Base-by-base conservation (phyloP, 352 stramenopile genomes). In the Pythium volutum region DNA sequence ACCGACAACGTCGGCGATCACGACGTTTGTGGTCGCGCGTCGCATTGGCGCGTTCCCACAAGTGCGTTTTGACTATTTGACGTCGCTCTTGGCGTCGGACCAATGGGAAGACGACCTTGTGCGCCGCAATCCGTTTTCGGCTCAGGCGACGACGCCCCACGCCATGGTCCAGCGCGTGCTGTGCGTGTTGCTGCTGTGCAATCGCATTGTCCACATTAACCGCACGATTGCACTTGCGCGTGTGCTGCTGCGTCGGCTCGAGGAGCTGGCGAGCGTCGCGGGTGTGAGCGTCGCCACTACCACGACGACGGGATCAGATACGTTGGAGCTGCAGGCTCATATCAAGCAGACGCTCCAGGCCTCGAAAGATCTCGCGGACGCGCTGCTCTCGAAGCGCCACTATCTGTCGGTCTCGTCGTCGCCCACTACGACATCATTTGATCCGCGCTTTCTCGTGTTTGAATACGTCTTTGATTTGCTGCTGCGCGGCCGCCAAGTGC, bases 401-500 rank as follows among this genome's bases (percentile, higher is more conserved):
- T 95, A 91, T 47, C 59, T 95, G 4, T 66, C 69, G 34, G 20
- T 2, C 6, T 7, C 33, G 12, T 45, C 34, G n/a, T n/a, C 6
- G 27, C 18, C 3, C 49, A 74, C 6, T 51, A n/a, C 11, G 2
- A 41, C 74, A 36, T 97, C 75, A 22, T 98, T 99, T 67, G 97
- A 99, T 64, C 97, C 97, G 27, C 84, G 97, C 3, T 99, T 99
- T 61, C 77, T 99, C 46, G 92, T 99, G 7, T 99, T 99, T 79
- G 98, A 99, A 75, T 99, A 99, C 64, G 98, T 98, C 1, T 99
- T 99, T 69, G 97, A 97, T 22, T 81, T 99, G 27, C 85, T 99
- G 70, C 77, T 99, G 22, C 89, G 98, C 41, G 91, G 93, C 15
- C 97, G 94, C 42, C 98, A 99, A 77, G 97, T 99, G n/a, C 91